Conservation (phyloP, 176 grass and related monocot genomes). For the Aegilops bicornis region DNA sequence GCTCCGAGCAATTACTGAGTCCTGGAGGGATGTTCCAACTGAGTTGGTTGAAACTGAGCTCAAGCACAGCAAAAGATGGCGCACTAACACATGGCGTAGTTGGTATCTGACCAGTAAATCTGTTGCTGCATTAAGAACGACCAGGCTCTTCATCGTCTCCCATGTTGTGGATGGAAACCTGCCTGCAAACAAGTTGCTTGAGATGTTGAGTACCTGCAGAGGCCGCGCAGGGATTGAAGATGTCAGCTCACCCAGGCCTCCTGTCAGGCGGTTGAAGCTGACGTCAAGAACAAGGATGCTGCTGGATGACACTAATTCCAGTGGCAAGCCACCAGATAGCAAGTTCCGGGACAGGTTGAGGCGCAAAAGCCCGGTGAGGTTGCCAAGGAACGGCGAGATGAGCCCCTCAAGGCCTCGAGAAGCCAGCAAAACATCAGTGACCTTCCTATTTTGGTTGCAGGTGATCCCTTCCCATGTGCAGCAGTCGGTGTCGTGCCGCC, state of each 20-base stretch:
- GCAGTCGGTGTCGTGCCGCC: slow-evolving; percentile 27
- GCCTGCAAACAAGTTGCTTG: slow-evolving; percentile 43
- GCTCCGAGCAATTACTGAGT: neutral
- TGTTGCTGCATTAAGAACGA: slow-evolving; percentile 33
- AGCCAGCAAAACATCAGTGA: slow-evolving; percentile 24
- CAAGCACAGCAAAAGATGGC: slow-evolving; percentile 12
- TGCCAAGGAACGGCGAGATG: slow-evolving; percentile 30
- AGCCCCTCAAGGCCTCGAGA: slow-evolving; percentile 22
- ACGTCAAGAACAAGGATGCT: slow-evolving; percentile 30
- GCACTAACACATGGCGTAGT: neutral
- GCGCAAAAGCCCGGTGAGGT: slow-evolving; percentile 8
- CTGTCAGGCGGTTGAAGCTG: slow-evolving; percentile 34
- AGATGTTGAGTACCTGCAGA: slow-evolving; percentile 44
- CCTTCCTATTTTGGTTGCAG: neutral
- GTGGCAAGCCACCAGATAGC: slow-evolving; percentile 1
- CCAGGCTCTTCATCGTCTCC: neutral
- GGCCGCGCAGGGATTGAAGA: neutral
- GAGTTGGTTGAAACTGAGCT: slow-evolving; percentile 24
- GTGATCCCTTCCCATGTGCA: slow-evolving; percentile 48
- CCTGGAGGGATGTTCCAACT: neutral
- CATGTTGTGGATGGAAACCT: slow-evolving; percentile 18
- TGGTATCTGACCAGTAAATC: slow-evolving; percentile 32
- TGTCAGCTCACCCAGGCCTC: neutral
- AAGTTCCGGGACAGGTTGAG: slow-evolving; percentile 30
- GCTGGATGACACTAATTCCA: slow-evolving; percentile 1